Base-by-base conservation (phyloP, 2,329 filamentous ascomycete genomes). In the Fusarium acutatum region DNA sequence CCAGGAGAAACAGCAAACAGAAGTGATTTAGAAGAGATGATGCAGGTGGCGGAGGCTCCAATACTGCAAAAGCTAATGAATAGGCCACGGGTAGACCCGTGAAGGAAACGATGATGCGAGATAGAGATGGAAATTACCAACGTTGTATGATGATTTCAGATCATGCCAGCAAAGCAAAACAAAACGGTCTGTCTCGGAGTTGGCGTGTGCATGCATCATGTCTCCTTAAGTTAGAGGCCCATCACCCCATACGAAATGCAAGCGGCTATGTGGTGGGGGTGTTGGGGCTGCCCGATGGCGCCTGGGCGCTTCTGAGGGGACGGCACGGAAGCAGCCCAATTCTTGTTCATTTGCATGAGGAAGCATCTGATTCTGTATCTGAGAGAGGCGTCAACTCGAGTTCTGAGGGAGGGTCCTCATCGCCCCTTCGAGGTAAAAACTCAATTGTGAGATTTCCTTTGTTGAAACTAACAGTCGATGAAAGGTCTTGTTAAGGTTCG, bases 191-290 rank as follows among this genome's bases (percentile, higher is more conserved):
- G 67, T 40, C 41, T 71, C 41, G 58, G 40, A 46, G 59, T 60
- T 67, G 46, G 60, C 54, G 53, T 60, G 34, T 47, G 46, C 52
- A 63, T 67, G 40, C 60, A 68, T 71, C 68, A 57, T 59, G 60
- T 66, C 69, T 73, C 41, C 41, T 52, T 26, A 24, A 30, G 44
- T 28, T 47, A 15, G 40, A 22, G 37, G 57, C 56, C 63, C 61
- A 61, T 73, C 71, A 74, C 67, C 71, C 71, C 71, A 73, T 73
- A 62, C 37, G n/a, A 62, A 46, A 64, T 72, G 67, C 67, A 64
- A 43, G 71, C 63, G 50, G 46, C 59, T 69, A 56, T 52, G 32
- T 35, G 43, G 71, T 72, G 71, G 59, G 64, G 66, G 35, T 49
- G 44, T 47, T 71, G 61, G 70, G 66, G 66, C 70, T 64, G 61